Conservation (phyloP, 2,329 filamentous ascomycete species). For the Colletotrichum karsti region DNA sequence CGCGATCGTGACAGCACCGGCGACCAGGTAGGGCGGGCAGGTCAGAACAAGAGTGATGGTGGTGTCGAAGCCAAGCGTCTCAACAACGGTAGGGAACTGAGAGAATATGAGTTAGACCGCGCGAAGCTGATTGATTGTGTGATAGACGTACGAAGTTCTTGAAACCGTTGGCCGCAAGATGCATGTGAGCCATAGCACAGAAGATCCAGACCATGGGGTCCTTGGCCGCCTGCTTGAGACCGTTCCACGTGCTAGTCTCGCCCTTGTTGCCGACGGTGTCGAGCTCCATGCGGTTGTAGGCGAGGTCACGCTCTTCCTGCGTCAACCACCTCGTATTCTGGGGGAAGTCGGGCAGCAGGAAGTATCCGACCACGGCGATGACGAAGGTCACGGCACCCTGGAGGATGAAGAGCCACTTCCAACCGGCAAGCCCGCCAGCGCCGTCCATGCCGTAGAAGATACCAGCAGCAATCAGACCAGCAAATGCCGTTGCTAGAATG, state of each 20-base stretch:
- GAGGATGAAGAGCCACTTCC: conserved; percentile 53
- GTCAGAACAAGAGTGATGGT: conserved; percentile 60
- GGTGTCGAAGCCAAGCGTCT: conserved; percentile 53
- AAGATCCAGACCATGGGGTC: conserved; percentile 56
- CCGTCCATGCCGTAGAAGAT: conserved; percentile 66
- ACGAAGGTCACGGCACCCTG: conserved; percentile 47
- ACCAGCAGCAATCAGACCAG: conserved; percentile 69
- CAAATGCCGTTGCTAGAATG: conserved; percentile 73
- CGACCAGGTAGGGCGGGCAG: conserved; percentile 41
- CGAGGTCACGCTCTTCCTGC: conserved; percentile 30
- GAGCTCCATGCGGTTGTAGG: conserved; percentile 33
- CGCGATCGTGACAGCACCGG: conserved; percentile 36
- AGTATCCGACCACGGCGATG: conserved; percentile 28
- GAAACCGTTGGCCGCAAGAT: conserved; percentile 55
- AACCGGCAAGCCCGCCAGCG: conserved; percentile 44
- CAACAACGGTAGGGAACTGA: conserved; percentile 50
- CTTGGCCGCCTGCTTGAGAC: conserved; percentile 43
- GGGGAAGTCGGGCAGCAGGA: conserved; percentile 33
- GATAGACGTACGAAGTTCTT: conserved; percentile 44
- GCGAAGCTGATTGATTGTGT: not conserved
- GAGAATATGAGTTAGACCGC: not conserved
- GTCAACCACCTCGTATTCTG: conserved; percentile 34
- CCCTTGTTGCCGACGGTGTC: conserved; percentile 36
- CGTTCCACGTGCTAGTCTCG: conserved; percentile 32
- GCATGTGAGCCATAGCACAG: conserved; percentile 58